These are phyloP conservation scores for Digitaria exilis DNA, from an alignment of 202 grass and related monocot genomes.

Conservation along the genomic window DNA sequence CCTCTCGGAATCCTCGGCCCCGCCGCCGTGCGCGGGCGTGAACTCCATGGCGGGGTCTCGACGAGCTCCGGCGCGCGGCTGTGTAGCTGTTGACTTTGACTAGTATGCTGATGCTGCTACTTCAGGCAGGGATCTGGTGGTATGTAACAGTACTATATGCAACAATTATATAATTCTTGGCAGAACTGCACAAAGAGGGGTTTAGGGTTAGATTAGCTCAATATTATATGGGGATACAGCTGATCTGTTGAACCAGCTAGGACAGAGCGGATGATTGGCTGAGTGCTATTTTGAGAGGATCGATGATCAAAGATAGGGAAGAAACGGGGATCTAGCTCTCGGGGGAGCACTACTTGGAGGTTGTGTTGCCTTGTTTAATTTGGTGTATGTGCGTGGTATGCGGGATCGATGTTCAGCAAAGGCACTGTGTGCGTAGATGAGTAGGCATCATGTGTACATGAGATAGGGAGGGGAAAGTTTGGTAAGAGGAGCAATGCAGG, in stretches of 20 bases:
- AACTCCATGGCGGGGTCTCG: conserved; percentile 46
- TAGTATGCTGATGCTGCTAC: conserved; percentile 43
- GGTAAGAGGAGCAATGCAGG: conserved; percentile 25
- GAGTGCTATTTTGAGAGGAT: background rate
- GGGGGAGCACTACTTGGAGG: background rate
- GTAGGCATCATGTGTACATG: conserved; percentile 25
- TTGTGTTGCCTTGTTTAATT: conserved; percentile 28
- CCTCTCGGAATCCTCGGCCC: conserved; percentile 29
- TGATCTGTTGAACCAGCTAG: conserved; percentile 23
- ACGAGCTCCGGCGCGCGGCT: conserved; percentile 30
- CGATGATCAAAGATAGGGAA: conserved; percentile 26
- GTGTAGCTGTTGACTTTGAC: conserved; percentile 55
- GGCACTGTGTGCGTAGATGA: conserved; percentile 20
- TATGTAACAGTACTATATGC: conserved; percentile 30
- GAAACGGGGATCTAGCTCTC: conserved; percentile 15
- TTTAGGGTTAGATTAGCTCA: conserved; percentile 39
- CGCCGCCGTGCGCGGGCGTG: conserved; percentile 1
- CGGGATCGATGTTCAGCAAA: conserved; percentile 26
- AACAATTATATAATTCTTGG: conserved; percentile 36
- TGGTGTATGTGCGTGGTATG: conserved; percentile 24
- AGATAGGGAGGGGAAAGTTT: conserved; percentile 41
- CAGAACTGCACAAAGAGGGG: too few species aligned
- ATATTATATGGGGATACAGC: conserved; percentile 39
- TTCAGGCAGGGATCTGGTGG: conserved; percentile 40
- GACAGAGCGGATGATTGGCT: conserved; percentile 20